A percentile compares a stretch with the other conserved stretches of the same genome.
phyloP scores from a whole-genome alignment of 192 early-diverging fungal genomes.

The Fimicolochytrium jonesii region DNA sequence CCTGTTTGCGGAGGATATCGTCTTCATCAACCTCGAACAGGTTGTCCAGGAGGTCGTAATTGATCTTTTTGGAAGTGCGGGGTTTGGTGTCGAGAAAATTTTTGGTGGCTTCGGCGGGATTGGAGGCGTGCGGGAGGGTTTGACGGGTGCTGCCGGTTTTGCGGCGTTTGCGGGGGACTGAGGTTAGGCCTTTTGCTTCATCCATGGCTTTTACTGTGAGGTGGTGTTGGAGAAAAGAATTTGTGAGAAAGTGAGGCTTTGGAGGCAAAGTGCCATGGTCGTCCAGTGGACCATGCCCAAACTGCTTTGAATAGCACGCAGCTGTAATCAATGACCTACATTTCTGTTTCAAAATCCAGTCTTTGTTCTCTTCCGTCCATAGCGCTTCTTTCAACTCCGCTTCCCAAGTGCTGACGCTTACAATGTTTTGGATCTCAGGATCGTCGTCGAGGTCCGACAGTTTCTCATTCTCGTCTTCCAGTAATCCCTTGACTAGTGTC shows the following conservation, averaged over 20 bases:
- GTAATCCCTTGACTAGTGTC: too few relatives aligned
- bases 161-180: background rate
- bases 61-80: conserved; percentile 85
- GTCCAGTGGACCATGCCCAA: too few relatives aligned
- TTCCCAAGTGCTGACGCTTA: conserved; percentile 68
- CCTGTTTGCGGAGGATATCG: background rate
- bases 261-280: too few relatives aligned
- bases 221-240: too few relatives aligned
- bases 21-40: conserved; percentile 28
- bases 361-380: conserved; percentile 86
- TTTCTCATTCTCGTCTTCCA: conserved; percentile 23
- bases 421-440: conserved; percentile 43
- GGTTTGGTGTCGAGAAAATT: conserved; percentile 65
- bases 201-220: conserved; percentile 1
- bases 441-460: conserved; percentile 47
- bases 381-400: conserved; percentile 71
- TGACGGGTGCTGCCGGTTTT: background rate
- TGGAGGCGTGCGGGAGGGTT: background rate
- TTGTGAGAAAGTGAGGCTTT: too few relatives aligned
- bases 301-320: too few relatives aligned
- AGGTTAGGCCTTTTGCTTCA: background rate
- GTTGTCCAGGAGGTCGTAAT: conserved; percentile 73
- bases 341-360: conserved; percentile 68
- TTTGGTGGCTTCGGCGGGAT: conserved; percentile 64
- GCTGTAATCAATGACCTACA: too few relatives aligned